Conservation (phyloP, 2,329 filamentous ascomycete species). For the Clonostachys solani region DNA sequence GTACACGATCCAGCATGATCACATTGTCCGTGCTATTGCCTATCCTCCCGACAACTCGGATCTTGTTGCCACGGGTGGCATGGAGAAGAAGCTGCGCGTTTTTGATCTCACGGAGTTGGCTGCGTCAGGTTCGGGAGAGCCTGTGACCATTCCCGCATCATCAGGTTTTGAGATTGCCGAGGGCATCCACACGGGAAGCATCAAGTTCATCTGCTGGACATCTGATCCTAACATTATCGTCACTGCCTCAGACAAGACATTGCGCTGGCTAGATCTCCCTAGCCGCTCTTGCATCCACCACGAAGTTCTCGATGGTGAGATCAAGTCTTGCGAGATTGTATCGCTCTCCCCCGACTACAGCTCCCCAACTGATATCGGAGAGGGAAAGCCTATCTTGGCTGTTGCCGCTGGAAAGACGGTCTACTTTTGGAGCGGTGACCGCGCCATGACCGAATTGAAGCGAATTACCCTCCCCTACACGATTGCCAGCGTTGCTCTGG, state of each 20-base stretch:
- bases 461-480: constrained; percentile 76
- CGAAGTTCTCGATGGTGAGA: constrained; percentile 74
- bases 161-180: constrained; percentile 82
- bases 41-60: constrained; percentile 78
- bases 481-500: constrained; percentile 85
- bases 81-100: constrained; percentile 93
- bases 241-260: constrained; percentile 85
- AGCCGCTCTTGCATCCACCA: constrained; percentile 71
- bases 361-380: constrained; percentile 57
- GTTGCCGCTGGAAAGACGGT: constrained; percentile 93
- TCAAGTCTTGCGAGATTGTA: constrained; percentile 90
- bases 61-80: constrained; percentile 89
- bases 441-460: constrained; percentile 71
- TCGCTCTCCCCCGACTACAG: constrained; percentile 56
- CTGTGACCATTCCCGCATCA: constrained; percentile 50
- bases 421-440: constrained; percentile 81
- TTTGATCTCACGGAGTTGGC: constrained; percentile 73
- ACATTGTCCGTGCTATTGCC: constrained; percentile 91
- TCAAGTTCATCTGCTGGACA: constrained; percentile 97
- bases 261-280: constrained; percentile 92
- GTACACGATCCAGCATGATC: constrained; percentile 82
- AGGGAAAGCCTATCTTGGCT: constrained; percentile 69
- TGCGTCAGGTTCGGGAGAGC: constrained; percentile 27
- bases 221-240: constrained; percentile 82
- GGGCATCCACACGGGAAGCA: constrained; percentile 78